Evolutionary conservation across 2,329 filamentous ascomycete species (phyloP), one percentile per base, ranked within the genome.

Genomic region (Neofusicoccum kwambonambiense): DNA sequence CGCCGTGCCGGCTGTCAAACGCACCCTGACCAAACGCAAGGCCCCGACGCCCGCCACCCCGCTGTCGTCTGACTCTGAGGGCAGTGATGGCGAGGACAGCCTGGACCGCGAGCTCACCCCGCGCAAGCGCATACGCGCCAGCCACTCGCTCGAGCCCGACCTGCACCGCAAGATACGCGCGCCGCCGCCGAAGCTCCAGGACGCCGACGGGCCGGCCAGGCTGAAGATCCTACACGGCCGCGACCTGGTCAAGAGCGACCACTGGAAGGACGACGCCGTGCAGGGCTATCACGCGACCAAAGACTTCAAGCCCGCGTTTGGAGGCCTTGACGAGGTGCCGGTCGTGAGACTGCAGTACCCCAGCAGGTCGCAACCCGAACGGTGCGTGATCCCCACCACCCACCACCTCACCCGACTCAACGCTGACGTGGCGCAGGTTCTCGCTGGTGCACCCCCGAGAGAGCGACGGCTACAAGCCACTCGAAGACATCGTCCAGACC

Each of bases 281-380:
- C 22, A 31, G 19, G 62, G 62, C 35, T 64, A 56, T 34, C 50
- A 64, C 34, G 34, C 44, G 52, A 74, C 71, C 11, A 76, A 74
- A 62, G 83, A 84, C 68, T 87, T 83, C 73, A 82, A 80, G 67
- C 79, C 81, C 31, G 84, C 82, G 27, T 85, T 83, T 70, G 79
- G 79, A 12, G 79, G 77, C 47, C 75, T 75, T 51, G 74, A 76
- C 12, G 77, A 79, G 54, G 76, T 81, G 19, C 73, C 76, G 34
- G 77, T 80, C 11, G 86, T 96, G 66, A 82, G 89, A 73, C 80
- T 98, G 70, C 91, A 95, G 76, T 98, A 98, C 77, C 94, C 95
- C 9, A 93, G 91, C 75, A 81, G 84, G 67, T 85, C 87, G 64
- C 83, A 84, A 57, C 85, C 85, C 62, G 91, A 95, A 78, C 87